Evolutionary conservation across 805 yeast species (phyloP).

Genomic region (Myxozyma monticola): DNA sequence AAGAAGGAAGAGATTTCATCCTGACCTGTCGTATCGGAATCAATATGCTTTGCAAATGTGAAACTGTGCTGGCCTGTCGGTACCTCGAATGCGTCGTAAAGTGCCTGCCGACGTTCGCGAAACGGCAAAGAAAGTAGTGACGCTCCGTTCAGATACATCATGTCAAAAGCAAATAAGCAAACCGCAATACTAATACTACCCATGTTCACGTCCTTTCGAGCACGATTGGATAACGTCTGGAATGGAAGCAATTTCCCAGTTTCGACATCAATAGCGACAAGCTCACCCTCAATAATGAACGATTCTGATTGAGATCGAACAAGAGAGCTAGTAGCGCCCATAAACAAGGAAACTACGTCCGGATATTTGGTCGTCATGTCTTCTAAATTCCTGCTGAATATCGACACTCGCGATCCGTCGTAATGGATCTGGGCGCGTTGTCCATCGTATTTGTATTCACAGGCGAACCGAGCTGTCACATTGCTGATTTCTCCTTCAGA

Average conservation of each 20-base stretch:
- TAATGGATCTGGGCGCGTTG: slow-evolving; percentile 35
- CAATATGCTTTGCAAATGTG: slow-evolving; percentile 27
- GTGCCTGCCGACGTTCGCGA: slow-evolving; percentile 25
- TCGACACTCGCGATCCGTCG: slow-evolving; percentile 20
- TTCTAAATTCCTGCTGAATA: slow-evolving; percentile 33
- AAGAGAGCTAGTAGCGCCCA: background rate
- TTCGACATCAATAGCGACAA: slow-evolving; percentile 31
- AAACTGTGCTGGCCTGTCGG: slow-evolving; percentile 12
- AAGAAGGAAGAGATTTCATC: slow-evolving; percentile 22
- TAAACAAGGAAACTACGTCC: slow-evolving; percentile 19
- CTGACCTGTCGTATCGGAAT: slow-evolving; percentile 6
- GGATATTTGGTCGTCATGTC: slow-evolving; percentile 34
- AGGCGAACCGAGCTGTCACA: slow-evolving; percentile 22
- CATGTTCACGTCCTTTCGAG: slow-evolving; percentile 26
- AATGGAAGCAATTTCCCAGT: slow-evolving; percentile 25
- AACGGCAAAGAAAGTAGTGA: slow-evolving; percentile 17
- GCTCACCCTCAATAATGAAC: slow-evolving; percentile 35
- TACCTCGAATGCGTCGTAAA: slow-evolving; percentile 17
- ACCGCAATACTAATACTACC: slow-evolving; percentile 25
- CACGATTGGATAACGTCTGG: slow-evolving; percentile 29
- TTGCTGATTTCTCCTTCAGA: background rate
- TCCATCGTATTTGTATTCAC: slow-evolving; percentile 35
- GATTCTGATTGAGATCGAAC: slow-evolving; percentile 3
- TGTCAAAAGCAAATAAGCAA: slow-evolving; percentile 31
- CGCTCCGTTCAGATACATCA: slow-evolving; percentile 29